These are phyloP conservation scores for Ochetophila trinervis DNA, from an alignment of 306 rosid species.

Conservation along the genomic window DNA sequence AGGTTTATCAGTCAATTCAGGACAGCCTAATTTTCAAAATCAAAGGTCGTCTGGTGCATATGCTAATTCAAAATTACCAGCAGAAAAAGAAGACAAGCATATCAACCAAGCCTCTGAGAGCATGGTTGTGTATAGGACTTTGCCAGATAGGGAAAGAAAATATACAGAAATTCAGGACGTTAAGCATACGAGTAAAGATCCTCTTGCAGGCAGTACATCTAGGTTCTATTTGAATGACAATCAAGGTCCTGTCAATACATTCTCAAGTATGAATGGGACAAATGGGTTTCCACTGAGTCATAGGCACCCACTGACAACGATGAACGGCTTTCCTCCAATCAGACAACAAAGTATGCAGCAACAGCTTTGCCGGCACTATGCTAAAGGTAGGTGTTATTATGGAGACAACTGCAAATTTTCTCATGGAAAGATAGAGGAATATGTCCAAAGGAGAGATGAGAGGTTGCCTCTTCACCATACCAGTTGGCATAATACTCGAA, in stretches of 20 bases:
- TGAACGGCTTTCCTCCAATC: conserved; percentile 19
- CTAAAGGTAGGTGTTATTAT: conserved; percentile 57
- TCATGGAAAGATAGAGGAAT: conserved; percentile 39
- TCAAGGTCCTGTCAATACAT: conserved; percentile 1
- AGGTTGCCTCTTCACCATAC: conserved; percentile 8
- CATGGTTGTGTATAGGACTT: not conserved
- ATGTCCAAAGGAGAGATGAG: conserved; percentile 13
- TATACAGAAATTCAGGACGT: not conserved
- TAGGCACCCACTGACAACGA: conserved; percentile 33
- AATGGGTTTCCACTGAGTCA: conserved; percentile 15
- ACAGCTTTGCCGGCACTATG: conserved; percentile 53
- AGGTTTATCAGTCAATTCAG: conserved; percentile 2
- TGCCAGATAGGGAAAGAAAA: conserved; percentile 2
- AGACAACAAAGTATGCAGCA: conserved; percentile 28
- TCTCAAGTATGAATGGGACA: conserved; percentile 3
- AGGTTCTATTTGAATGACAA: conserved; percentile 17
- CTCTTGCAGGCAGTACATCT: conserved; percentile 1
- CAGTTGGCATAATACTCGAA: too few relatives aligned
- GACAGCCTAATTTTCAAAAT: conserved; percentile 11
- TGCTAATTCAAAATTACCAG: conserved; percentile 2
- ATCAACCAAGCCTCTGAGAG: conserved; percentile 22
- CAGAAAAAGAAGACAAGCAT: not conserved
- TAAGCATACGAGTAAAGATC: not conserved
- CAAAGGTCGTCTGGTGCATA: conserved; percentile 10
- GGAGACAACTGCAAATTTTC: conserved; percentile 71